A percentile compares a stretch with the other conserved stretches of the same genome.
Evolutionary conservation across 495 filamentous ascomycete genomes (phyloP).

Genomic region (Lophiotrema nucula): DNA sequence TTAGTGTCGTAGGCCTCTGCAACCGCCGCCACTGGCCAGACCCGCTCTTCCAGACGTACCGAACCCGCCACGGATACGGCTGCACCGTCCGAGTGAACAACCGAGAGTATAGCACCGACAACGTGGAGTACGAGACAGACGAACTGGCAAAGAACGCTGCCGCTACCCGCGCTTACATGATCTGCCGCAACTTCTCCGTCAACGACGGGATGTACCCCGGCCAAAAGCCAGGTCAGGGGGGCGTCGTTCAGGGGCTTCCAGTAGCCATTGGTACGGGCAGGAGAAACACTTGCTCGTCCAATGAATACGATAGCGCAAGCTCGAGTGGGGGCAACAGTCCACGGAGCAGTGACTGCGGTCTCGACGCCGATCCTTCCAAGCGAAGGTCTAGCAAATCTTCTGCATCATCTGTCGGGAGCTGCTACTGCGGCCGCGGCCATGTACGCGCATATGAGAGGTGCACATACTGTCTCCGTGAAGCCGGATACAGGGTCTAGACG

Average conservation of each 20-base stretch:
- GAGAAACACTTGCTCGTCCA: constrained; percentile 41
- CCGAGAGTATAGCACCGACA: constrained; percentile 92
- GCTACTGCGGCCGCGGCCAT: constrained; percentile 35
- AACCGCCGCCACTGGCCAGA: constrained; percentile 93
- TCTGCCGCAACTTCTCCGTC: constrained; percentile 97
- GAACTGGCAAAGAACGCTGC: constrained; percentile 87
- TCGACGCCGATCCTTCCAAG: constrained; percentile 32
- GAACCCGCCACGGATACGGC: constrained; percentile 67
- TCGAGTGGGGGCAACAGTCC: constrained; percentile 59
- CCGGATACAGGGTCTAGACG: constrained; percentile 25
- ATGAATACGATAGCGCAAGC: constrained; percentile 49
- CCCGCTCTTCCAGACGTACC: constrained; percentile 83
- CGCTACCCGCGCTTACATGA: constrained; percentile 94
- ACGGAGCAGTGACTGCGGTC: constrained; percentile 47
- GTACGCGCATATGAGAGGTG: constrained; percentile 35
- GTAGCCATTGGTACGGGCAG: constrained; percentile 67
- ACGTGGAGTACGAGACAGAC: constrained; percentile 76
- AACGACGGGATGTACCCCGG: constrained; percentile 89
- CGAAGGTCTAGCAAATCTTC: constrained; percentile 36
- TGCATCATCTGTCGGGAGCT: constrained; percentile 7
- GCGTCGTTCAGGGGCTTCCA: constrained; percentile 83
- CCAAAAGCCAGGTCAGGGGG: constrained; percentile 64
- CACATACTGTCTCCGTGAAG: constrained; percentile 32
- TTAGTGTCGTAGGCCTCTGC: constrained; percentile 75
- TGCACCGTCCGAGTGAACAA: constrained; percentile 96